A percentile compares a stretch with the other conserved stretches of the same genome.
Evolutionary conservation across 176 grass and related monocot species (phyloP).

Genomic region (Rhipidocladum racemiflorum): DNA sequence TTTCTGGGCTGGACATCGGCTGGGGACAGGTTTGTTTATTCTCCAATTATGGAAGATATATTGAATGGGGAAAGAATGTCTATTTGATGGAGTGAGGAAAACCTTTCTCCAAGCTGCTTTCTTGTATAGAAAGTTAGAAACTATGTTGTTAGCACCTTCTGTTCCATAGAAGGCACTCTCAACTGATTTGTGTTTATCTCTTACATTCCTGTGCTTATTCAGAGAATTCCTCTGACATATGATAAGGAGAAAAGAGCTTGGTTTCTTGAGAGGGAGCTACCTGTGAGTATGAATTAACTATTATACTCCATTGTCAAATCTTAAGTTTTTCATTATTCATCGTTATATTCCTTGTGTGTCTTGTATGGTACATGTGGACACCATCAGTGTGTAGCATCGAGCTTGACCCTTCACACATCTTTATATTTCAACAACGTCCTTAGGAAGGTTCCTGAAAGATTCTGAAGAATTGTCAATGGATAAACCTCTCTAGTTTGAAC

Average conservation of each 20-base stretch:
- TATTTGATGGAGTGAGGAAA: neutral
- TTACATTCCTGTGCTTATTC: constrained; percentile 6
- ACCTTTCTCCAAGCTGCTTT: neutral
- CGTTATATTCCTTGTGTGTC: neutral
- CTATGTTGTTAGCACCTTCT: neutral
- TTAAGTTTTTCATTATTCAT: neutral
- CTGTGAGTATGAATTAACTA: constrained; percentile 51
- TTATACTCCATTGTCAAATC: neutral
- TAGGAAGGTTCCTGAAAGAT: neutral
- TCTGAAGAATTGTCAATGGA: neutral
- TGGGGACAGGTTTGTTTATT: constrained; percentile 79
- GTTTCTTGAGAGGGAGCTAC: constrained; percentile 74
- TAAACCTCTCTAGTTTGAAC: neutral
- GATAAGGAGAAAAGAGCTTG: constrained; percentile 59
- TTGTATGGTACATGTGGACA: neutral
- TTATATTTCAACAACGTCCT: neutral
- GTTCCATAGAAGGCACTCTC: neutral
- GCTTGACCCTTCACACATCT: neutral
- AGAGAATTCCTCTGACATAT: constrained; percentile 68
- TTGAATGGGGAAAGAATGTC: neutral
- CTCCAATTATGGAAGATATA: constrained; percentile 6
- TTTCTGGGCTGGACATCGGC: constrained; percentile 94
- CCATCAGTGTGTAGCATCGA: neutral
- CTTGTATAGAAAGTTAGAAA: neutral
- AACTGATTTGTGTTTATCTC: neutral